These are phyloP conservation scores for Escovopsis sp. DNA, from an alignment of 2,329 filamentous ascomycete species.

Conservation along the genomic window DNA sequence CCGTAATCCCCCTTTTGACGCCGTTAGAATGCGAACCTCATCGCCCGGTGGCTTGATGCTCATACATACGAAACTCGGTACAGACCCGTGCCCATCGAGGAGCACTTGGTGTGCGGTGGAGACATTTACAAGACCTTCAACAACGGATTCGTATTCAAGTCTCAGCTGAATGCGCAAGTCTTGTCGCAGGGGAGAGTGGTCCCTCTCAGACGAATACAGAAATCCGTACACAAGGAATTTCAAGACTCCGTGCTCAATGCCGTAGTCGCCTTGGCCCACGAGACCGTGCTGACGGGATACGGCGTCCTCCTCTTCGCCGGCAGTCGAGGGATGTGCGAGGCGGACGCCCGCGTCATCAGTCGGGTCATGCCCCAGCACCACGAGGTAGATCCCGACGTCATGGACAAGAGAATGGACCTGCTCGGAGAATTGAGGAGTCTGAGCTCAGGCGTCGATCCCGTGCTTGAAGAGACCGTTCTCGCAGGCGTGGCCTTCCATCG, in stretches of 20 bases:
- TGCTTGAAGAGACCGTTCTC: conserved; percentile 48
- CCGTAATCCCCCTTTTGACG: not conserved
- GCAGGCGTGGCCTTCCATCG: conserved; percentile 62
- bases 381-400: conserved; percentile 30
- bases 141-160: conserved; percentile 42
- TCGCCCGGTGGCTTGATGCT: conserved; percentile 56
- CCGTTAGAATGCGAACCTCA: conserved; percentile 49
- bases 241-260: conserved; percentile 52
- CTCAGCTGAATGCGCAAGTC: conserved; percentile 29
- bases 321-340: conserved; percentile 52
- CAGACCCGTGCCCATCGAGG: conserved; percentile 59
- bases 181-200: conserved; percentile 21
- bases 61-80: conserved; percentile 61
- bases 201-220: conserved; percentile 33
- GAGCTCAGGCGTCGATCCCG: conserved; percentile 49
- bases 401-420: conserved; percentile 47
- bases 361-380: conserved; percentile 43
- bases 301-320: conserved; percentile 62
- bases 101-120: conserved; percentile 59
- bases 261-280: conserved; percentile 53
- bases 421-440: conserved; percentile 52
- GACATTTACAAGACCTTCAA: conserved; percentile 46
- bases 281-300: conserved; percentile 53
- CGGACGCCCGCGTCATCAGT: conserved; percentile 52
- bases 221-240: conserved; percentile 46